Conservation (phyloP, 768 basidiomycete species). For the Russula brevipes region DNA sequence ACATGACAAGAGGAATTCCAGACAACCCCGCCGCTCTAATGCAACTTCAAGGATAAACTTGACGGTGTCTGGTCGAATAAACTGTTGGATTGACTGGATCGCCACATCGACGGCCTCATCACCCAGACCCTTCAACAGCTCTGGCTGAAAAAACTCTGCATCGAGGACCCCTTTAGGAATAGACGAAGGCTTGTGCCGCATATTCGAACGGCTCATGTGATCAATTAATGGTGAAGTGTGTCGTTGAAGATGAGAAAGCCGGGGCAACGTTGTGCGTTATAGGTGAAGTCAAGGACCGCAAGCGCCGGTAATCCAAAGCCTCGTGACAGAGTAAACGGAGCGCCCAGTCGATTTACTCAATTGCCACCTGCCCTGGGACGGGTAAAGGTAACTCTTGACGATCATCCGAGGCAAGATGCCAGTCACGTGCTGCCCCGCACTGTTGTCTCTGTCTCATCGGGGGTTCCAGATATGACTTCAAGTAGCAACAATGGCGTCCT, state of each 20-base stretch:
- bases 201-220: background rate
- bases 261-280: too few relatives aligned
- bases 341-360: background rate
- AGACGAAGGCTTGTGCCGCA: background rate
- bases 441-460: too few relatives aligned
- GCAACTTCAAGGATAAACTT: slow-evolving; percentile 12
- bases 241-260: slow-evolving; percentile 1
- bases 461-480: too few relatives aligned
- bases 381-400: too few relatives aligned
- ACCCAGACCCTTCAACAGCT: slow-evolving; percentile 5
- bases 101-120: slow-evolving; percentile 9
- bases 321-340: background rate
- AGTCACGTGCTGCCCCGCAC: too few relatives aligned
- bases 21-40: slow-evolving; percentile 6
- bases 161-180: slow-evolving; percentile 2
- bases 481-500: too few relatives aligned
- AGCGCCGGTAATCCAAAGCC: background rate
- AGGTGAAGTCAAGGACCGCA: background rate
- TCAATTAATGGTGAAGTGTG: background rate
- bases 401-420: too few relatives aligned
- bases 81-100: slow-evolving; percentile 2
- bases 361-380: too few relatives aligned
- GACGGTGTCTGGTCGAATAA: slow-evolving; percentile 7
- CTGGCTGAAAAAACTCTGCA: slow-evolving; percentile 9
- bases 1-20: slow-evolving; percentile 20